These are phyloP conservation scores for Penicillium taxi DNA, from an alignment of 495 filamentous ascomycete genomes.

Conservation along the genomic window DNA sequence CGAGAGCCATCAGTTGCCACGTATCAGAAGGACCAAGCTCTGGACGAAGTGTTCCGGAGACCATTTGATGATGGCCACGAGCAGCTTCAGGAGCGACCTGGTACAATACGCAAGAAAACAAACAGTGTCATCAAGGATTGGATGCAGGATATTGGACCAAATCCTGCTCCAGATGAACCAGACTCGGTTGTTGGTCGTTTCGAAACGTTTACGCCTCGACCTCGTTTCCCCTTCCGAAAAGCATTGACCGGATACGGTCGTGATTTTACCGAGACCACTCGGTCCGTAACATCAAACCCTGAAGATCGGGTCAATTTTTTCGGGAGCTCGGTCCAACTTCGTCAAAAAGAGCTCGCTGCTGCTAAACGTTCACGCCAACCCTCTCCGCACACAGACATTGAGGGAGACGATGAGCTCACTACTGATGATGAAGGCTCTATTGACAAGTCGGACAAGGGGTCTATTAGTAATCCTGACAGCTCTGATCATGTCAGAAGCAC, in stretches of 20 bases:
- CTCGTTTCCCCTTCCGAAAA: conserved; percentile 26
- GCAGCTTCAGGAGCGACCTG: conserved; percentile 37
- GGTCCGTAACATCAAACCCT: conserved; percentile 49
- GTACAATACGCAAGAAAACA: conserved; percentile 53
- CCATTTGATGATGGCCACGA: conserved; percentile 46
- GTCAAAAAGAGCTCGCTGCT: conserved; percentile 18
- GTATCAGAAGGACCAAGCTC: conserved; percentile 76
- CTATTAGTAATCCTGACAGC: conserved; percentile 18
- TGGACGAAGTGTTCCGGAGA: conserved; percentile 85
- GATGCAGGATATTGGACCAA: conserved; percentile 71
- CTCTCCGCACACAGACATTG: conserved; percentile 61
- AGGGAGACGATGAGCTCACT: conserved; percentile 86
- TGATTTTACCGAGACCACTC: conserved; percentile 44
- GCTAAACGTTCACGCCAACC: conserved; percentile 27
- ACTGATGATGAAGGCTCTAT: conserved; percentile 54
- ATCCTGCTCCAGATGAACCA: conserved; percentile 55
- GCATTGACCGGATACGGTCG: conserved; percentile 27
- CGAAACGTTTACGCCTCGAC: conserved; percentile 37
- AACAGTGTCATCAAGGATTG: conserved; percentile 72
- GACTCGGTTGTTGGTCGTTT: conserved; percentile 51
- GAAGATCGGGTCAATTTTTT: conserved; percentile 37
- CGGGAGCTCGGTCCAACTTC: conserved; percentile 21
- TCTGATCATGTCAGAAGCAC: conserved; percentile 8
- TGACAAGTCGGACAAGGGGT: conserved; percentile 28
- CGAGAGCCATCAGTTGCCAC: conserved; percentile 78